Percentiles rank a stretch among this genome's conserved stretches.
Conservation (phyloP, 495 filamentous ascomycete genomes). For the Podospora comata region DNA sequence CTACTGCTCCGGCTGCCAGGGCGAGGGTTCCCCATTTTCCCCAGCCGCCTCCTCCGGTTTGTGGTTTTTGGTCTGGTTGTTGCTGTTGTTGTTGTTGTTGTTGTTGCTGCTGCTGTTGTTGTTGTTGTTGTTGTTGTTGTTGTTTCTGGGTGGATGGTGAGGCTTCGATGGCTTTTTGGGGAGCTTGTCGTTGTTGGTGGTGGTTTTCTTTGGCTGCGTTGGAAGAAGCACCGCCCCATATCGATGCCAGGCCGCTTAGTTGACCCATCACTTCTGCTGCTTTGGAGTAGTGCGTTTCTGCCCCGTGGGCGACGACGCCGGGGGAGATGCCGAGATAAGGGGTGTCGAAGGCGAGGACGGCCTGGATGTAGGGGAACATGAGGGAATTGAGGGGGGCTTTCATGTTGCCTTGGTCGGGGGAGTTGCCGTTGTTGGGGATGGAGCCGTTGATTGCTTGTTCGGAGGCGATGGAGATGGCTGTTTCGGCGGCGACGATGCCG, state of each 20-base stretch:
- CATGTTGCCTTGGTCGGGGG: slow-evolving; percentile 27
- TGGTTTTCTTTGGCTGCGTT: slow-evolving; percentile 26
- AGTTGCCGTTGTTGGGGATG: slow-evolving; percentile 31
- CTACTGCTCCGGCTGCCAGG: slow-evolving; percentile 75
- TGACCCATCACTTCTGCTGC: slow-evolving; percentile 67
- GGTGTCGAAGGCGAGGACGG: slow-evolving; percentile 91
- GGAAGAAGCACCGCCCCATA: slow-evolving; percentile 48
- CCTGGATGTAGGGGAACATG: slow-evolving; percentile 74
- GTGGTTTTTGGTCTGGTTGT: slow-evolving; percentile 10
- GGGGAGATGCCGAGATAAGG: slow-evolving; percentile 89
- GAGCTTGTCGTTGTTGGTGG: slow-evolving; percentile 27
- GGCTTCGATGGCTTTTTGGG: slow-evolving; percentile 33
- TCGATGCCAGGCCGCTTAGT: slow-evolving; percentile 58
- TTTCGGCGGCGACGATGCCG: slow-evolving; percentile 91
- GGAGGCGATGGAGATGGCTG: slow-evolving; percentile 63
- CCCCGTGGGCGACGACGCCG: slow-evolving; percentile 82
- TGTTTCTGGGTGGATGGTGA: slow-evolving; percentile 29
- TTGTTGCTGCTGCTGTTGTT: slow-evolving; percentile 23
- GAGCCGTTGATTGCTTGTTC: slow-evolving; percentile 61
- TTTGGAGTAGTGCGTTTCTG: slow-evolving; percentile 77
- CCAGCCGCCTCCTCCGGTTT: slow-evolving; percentile 45
- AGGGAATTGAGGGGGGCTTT: slow-evolving; percentile 37
- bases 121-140: slow-evolving; percentile 18
- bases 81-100: slow-evolving; percentile 21
- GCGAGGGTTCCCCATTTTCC: slow-evolving; percentile 77